Conservation (phyloP, 805 yeast genomes). For the Saccharomycopsis capsularis region DNA sequence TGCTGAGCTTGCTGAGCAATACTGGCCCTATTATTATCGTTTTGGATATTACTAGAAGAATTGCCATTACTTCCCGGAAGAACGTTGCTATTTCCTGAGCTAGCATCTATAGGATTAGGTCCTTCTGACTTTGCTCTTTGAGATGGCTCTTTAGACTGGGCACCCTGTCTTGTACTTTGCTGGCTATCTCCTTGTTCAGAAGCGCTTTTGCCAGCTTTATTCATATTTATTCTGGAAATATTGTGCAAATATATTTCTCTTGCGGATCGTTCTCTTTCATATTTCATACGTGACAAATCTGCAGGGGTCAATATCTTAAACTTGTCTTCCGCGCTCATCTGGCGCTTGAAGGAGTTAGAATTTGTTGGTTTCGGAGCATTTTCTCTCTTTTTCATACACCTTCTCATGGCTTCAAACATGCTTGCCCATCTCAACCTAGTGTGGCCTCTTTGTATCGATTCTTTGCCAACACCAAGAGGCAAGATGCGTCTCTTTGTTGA, state of each 20-base stretch:
- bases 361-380: conserved; percentile 54
- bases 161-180: no score
- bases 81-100: not conserved
- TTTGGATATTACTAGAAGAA: no score
- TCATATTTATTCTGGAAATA: conserved; percentile 22
- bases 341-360: conserved; percentile 33
- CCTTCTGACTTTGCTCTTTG: not conserved
- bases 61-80: not conserved
- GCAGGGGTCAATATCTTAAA: conserved; percentile 63
- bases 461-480: conserved; percentile 89
- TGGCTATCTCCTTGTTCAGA: no score
- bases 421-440: conserved; percentile 90
- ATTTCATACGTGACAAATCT: conserved; percentile 75
- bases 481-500: conserved; percentile 83
- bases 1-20: no score
- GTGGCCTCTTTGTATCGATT: conserved; percentile 91
- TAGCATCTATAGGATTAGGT: not conserved
- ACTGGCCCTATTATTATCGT: no score
- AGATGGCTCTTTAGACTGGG: no score
- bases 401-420: conserved; percentile 92
- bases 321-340: conserved; percentile 37
- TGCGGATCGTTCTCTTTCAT: conserved; percentile 77
- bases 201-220: conserved; percentile 2
- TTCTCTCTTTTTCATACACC: conserved; percentile 84
- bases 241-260: conserved; percentile 62